A percentile compares a stretch with the other conserved stretches of the same genome.
Evolutionary conservation across 2,329 filamentous ascomycete species (phyloP).

Genomic region (Didymella lethalis): DNA sequence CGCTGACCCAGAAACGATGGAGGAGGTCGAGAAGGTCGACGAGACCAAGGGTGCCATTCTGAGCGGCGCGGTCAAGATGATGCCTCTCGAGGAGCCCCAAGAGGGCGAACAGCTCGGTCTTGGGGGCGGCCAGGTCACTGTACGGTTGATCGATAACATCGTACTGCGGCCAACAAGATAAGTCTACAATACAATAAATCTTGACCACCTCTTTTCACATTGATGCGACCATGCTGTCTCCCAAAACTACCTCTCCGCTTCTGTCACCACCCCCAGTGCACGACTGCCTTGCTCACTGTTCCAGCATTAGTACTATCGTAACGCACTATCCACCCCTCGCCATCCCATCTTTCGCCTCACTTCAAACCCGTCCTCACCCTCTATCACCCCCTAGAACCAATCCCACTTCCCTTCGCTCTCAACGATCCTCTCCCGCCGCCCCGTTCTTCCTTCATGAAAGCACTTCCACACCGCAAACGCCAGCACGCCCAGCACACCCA

Average conservation of each 20-base stretch:
- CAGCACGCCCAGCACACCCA: constrained; percentile 8
- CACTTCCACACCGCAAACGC: not conserved
- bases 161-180: constrained; percentile 58
- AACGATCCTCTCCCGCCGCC: not conserved
- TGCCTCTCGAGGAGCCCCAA: constrained; percentile 74
- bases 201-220: not conserved
- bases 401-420: not conserved
- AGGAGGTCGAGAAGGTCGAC: constrained; percentile 78
- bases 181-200: not conserved
- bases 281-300: not conserved
- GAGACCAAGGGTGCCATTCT: constrained; percentile 76
- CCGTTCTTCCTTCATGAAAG: not conserved
- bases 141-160: constrained; percentile 94
- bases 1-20: constrained; percentile 82
- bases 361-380: not conserved
- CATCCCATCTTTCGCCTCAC: not conserved
- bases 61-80: constrained; percentile 90
- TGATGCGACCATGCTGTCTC: not conserved
- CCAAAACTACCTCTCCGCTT: not conserved
- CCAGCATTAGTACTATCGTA: not conserved
- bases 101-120: constrained; percentile 74
- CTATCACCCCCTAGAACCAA: not conserved
- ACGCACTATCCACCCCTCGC: not conserved
- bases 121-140: constrained; percentile 75
- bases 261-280: not conserved